Evolutionary conservation across 306 rosid species (phyloP), one percentile per base, ranked within the genome.

Genomic region (Casuarina equisetifolia): DNA sequence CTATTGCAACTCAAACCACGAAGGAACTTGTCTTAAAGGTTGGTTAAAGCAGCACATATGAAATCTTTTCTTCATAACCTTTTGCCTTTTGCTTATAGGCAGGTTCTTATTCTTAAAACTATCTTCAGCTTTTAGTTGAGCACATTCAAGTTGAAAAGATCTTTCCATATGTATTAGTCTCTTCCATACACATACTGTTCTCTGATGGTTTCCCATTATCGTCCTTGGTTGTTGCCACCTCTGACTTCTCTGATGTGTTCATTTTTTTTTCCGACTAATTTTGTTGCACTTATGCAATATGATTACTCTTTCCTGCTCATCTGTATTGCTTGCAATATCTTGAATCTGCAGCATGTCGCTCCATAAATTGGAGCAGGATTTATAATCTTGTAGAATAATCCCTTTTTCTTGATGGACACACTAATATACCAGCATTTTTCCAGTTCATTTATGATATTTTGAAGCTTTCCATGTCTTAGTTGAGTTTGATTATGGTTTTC

Each of bases 11-110:
- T 57, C 98, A 96, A 84, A 96, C 99, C 42, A 96, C 99, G 7
- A 96, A 96, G 83, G 99, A 92, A 75, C 97, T 96, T 82, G 99
- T 96, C 80, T 86, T 92, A 80, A 96, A 96, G 99, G 99, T 96
- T 74, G 73, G 77, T 54, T 49, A 50, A 38, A 50, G 71, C 39
- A 69, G 75, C 73, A 72, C 55, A 69, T 25, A 40, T 66, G 71
- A 49, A 68, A 39, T 68, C 69, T 12, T 62, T 44, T 53, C 20
- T 38, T 48, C 64, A 43, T 73, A 69, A 73, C 52, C 46, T 50
- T 25, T 17, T 48, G 58, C 5, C 57, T 36, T 6, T 45, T 25
- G 50, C 49, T n/a, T 63, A 6, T 51, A 13, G 2, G 44, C 19
- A 13, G 44, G 1, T 38, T 44, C 9, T 0, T 36, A 62, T 13